Base-by-base conservation (phyloP, 768 basidiomycete species). In the Tricholoma furcatifolium region DNA sequence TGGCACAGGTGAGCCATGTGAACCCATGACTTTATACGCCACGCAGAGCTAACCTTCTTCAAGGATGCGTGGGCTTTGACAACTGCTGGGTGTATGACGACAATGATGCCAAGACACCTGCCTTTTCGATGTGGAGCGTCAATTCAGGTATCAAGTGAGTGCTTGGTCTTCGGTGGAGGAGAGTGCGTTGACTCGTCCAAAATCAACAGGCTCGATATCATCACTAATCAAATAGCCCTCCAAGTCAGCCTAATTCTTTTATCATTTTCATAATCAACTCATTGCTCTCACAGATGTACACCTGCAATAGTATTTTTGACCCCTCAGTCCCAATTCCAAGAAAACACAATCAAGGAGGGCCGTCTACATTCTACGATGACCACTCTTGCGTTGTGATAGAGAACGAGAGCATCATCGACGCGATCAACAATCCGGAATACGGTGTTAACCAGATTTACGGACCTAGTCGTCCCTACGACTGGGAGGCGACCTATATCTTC, bases 51-150 rank as follows among this genome's bases (percentile, higher is more conserved):
- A 9, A 23, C n/a, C 23, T 10, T 47, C 20, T 4, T 12, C 38
- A 75, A n/a, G 76, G 70, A 30, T 78, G 76, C 54, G 67, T 70
- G 15, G 78, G 78, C 2, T 75, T 74, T 51, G 78, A 80, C 57
- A 77, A 79, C 54, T 69, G 67, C 50, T 80, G 74, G 73, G 59
- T 77, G 38, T 75, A 75, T 51, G 75, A 79, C 53, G 47, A 67
- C 11, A 62, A 64, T 30, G 44, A 63, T 43, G 43, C 38, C 6
- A 56, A 57, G 6, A 66, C 67, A 36, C 66, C 70, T 4, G 65
- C 59, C 10, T 67, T 78, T 44, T 71, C 73, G 1, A 55, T 78
- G 7, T 80, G 76, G 75, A 76, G 75, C 56, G 64, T 60, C 31
- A 73, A 71, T 55, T 77, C 76, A 32, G 78, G 78, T 3, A 78